Conservation (phyloP, 2,329 filamentous ascomycete genomes). For the Fusarium sp. region DNA sequence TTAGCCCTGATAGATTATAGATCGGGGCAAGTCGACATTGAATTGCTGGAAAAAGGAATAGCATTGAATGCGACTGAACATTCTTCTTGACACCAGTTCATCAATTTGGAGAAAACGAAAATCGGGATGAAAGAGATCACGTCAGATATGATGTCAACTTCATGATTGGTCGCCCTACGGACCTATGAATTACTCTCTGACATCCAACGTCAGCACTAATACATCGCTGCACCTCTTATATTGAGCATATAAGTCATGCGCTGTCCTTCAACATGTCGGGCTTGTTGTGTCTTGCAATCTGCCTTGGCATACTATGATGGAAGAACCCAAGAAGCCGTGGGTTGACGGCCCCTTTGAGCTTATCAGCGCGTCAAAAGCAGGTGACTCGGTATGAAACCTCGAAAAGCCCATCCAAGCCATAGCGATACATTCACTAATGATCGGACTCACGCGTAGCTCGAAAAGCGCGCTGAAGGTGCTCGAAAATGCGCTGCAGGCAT, state of each 20-base stretch:
- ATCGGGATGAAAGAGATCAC: not conserved
- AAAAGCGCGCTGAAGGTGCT: slow-evolving; percentile 29
- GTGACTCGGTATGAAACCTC: slow-evolving; percentile 31
- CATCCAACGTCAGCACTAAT: slow-evolving; percentile 18
- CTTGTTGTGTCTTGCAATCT: accelerated
- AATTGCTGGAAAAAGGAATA: accelerated
- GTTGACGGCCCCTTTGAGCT: slow-evolving; percentile 48
- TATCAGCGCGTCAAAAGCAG: slow-evolving; percentile 39
- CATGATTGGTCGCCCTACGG: not conserved
- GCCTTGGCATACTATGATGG: not conserved
- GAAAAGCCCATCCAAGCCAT: accelerated
- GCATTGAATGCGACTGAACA: accelerated
- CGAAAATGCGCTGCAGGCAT: slow-evolving; percentile 44
- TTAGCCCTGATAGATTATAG: accelerated
- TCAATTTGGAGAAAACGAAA: not conserved
- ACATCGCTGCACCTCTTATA: no score
- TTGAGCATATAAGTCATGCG: not conserved
- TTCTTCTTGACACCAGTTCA: no score
- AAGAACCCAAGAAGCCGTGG: slow-evolving; percentile 38
- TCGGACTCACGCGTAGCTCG: not conserved
- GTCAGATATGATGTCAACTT: not conserved
- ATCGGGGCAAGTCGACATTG: accelerated
- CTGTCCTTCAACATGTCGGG: accelerated
- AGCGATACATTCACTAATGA: accelerated
- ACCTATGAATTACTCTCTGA: not conserved